Percentiles rank a stretch among this genome's conserved stretches.
These are phyloP conservation scores for Xylaria telfairii DNA, from an alignment of 495 filamentous ascomycete species.

Conservation along the genomic window DNA sequence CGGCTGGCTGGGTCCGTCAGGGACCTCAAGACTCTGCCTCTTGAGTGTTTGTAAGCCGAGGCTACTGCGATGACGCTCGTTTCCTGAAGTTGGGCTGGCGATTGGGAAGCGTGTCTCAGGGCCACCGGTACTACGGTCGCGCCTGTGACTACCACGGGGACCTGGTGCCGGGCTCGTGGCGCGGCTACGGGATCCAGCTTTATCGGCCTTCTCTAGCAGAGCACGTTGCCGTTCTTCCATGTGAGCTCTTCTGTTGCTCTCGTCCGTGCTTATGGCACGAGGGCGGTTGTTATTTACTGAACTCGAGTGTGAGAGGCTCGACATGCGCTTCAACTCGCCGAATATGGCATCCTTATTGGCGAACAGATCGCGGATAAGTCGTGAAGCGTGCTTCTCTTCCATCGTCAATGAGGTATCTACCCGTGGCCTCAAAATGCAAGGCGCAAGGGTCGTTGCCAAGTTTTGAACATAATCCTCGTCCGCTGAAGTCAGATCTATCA, in stretches of 20 bases:
- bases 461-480: conserved; percentile 83
- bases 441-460: conserved; percentile 79
- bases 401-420: conserved; percentile 87
- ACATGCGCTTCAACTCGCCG: conserved; percentile 91
- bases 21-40: conserved; percentile 53
- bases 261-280: conserved; percentile 92
- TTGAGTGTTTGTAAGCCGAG: conserved; percentile 44
- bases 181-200: conserved; percentile 65
- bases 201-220: conserved; percentile 70
- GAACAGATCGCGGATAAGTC: conserved; percentile 91
- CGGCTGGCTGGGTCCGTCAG: conserved; percentile 45
- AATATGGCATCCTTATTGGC: conserved; percentile 94
- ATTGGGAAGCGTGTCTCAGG: conserved; percentile 88
- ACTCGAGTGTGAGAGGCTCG: conserved; percentile 65
- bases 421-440: conserved; percentile 87
- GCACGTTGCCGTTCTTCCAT: conserved; percentile 91
- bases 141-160: conserved; percentile 59
- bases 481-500: conserved; percentile 95
- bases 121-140: conserved; percentile 82
- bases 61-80: conserved; percentile 55
- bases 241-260: conserved; percentile 90
- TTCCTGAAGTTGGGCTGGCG: conserved; percentile 64
- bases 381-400: conserved; percentile 92
- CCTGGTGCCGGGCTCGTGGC: conserved; percentile 76
- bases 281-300: conserved; percentile 65